Evolutionary conservation across 352 stramenopile species (phyloP).

Genomic region (Nothophytophthora sp.): DNA sequence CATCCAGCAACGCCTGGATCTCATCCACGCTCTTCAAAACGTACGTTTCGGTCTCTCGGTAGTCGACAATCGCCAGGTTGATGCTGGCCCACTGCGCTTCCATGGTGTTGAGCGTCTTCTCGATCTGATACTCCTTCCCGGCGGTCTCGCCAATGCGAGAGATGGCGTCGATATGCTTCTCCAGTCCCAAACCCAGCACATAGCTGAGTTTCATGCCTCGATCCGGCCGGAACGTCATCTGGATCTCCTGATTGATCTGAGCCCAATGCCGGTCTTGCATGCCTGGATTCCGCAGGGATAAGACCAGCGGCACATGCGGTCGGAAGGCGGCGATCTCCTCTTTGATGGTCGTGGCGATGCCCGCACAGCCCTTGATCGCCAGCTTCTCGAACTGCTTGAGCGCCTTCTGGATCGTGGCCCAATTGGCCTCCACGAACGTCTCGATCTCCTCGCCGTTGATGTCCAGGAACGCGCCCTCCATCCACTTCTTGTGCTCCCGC

Average conservation of each 20-base stretch:
- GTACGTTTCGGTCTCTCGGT: conserved; percentile 92
- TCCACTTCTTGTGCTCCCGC: conserved; percentile 93
- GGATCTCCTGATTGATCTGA: conserved; percentile 88
- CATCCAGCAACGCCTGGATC: conserved; percentile 92
- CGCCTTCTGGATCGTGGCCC: conserved; percentile 85
- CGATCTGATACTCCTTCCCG: conserved; percentile 95
- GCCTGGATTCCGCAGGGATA: conserved; percentile 89
- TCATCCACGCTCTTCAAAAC: conserved; percentile 95
- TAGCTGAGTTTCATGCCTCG: conserved; percentile 84
- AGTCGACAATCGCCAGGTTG: conserved; percentile 85
- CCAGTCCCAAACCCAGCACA: conserved; percentile 83
- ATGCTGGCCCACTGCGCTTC: conserved; percentile 89
- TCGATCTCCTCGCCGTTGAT: conserved; percentile 94
- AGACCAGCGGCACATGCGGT: conserved; percentile 89
- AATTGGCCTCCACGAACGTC: conserved; percentile 86
- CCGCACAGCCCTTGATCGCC: conserved; percentile 78
- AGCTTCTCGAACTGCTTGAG: conserved; percentile 94
- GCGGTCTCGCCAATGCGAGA: conserved; percentile 92
- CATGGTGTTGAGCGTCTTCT: conserved; percentile 93
- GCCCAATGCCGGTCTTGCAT: conserved; percentile 95
- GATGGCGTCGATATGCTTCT: conserved; percentile 89
- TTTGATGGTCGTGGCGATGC: conserved; percentile 90
- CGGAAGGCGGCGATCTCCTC: conserved; percentile 90
- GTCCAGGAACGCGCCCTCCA: conserved; percentile 88
- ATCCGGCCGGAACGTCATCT: conserved; percentile 84